Evolutionary conservation across 75 land plant species (phyloP).

Genomic region (Ceratopteris richardii): DNA sequence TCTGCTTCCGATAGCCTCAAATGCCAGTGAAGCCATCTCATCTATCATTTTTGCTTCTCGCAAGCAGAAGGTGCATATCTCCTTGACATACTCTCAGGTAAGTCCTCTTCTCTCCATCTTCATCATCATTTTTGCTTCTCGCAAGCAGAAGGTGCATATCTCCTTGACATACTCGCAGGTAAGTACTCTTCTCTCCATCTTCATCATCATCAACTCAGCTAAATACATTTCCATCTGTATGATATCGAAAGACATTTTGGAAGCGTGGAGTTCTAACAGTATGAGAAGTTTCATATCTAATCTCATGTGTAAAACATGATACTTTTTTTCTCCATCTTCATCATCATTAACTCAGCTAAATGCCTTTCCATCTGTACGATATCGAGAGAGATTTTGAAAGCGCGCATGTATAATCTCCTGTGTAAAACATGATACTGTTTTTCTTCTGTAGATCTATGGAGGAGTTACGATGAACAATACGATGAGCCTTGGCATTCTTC

Average conservation of each 20-base stretch:
- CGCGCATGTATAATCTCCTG: too few species aligned
- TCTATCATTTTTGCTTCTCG: slow-evolving; percentile 42
- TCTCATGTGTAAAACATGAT: too few species aligned
- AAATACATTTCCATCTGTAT: too few species aligned
- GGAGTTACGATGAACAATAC: slow-evolving; percentile 21
- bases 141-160: slow-evolving; percentile 30
- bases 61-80: slow-evolving; percentile 32
- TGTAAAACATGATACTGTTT: neutral
- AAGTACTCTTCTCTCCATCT: neutral
- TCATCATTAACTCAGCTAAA: too few species aligned
- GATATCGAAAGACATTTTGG: too few species aligned
- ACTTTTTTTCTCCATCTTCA: too few species aligned
- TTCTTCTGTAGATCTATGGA: slow-evolving; percentile 21
- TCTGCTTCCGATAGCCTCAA: slow-evolving; percentile 40
- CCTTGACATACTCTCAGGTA: slow-evolving; percentile 53
- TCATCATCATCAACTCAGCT: too few species aligned
- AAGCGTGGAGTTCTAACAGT: too few species aligned
- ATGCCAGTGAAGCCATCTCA: slow-evolving; percentile 50
- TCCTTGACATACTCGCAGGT: slow-evolving; percentile 57
- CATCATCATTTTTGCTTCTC: slow-evolving; percentile 38
- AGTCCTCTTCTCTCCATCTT: slow-evolving; percentile 15
- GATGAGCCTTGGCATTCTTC: slow-evolving; percentile 14
- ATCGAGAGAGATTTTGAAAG: too few species aligned
- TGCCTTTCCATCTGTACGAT: too few species aligned
- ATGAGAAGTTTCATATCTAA: too few species aligned